These are phyloP conservation scores for Aspergillus funiculosus DNA, from an alignment of 495 filamentous ascomycete genomes.

Conservation along the genomic window DNA sequence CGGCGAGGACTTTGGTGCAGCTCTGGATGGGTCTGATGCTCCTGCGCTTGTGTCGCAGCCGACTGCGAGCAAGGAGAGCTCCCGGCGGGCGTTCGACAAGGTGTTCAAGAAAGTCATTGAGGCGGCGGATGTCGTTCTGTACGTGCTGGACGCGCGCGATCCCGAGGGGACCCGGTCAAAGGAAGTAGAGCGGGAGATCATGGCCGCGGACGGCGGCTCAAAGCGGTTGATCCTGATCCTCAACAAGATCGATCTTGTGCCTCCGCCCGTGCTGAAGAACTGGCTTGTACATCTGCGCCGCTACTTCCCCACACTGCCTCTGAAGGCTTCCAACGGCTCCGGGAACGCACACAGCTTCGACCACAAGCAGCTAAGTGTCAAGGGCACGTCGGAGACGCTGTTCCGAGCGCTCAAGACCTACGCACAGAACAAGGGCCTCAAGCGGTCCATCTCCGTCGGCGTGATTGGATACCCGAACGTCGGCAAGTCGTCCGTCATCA, in stretches of 20 bases:
- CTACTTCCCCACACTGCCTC: slow-evolving; percentile 87
- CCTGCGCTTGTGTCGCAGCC: slow-evolving; percentile 32
- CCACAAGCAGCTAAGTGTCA: slow-evolving; percentile 81
- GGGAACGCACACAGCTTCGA: slow-evolving; percentile 87
- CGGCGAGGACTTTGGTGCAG: slow-evolving; percentile 36
- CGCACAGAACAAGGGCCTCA: slow-evolving; percentile 75
- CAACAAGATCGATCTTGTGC: slow-evolving; percentile 95
- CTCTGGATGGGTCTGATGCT: slow-evolving; percentile 8
- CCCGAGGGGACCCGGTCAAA: slow-evolving; percentile 86
- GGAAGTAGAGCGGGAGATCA: slow-evolving; percentile 83
- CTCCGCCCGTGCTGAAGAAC: slow-evolving; percentile 67
- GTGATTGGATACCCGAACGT: slow-evolving; percentile 97
- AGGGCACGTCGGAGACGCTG: slow-evolving; percentile 80
- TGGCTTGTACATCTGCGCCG: slow-evolving; percentile 84
- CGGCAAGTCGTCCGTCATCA: slow-evolving; percentile 96
- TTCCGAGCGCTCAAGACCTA: slow-evolving; percentile 88
- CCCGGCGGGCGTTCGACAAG: slow-evolving; percentile 85
- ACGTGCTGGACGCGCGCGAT: slow-evolving; percentile 90
- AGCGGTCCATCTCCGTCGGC: slow-evolving; percentile 84
- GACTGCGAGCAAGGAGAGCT: slow-evolving; percentile 54
- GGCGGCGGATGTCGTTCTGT: slow-evolving; percentile 83
- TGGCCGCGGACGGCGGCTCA: slow-evolving; percentile 72
- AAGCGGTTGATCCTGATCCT: slow-evolving; percentile 90
- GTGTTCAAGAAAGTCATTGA: slow-evolving; percentile 94
- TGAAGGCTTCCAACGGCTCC: slow-evolving; percentile 78